Evolutionary conservation across 2,329 filamentous ascomycete species (phyloP), one percentile per base, ranked within the genome.

Genomic region (Aspergillus neoniger): DNA sequence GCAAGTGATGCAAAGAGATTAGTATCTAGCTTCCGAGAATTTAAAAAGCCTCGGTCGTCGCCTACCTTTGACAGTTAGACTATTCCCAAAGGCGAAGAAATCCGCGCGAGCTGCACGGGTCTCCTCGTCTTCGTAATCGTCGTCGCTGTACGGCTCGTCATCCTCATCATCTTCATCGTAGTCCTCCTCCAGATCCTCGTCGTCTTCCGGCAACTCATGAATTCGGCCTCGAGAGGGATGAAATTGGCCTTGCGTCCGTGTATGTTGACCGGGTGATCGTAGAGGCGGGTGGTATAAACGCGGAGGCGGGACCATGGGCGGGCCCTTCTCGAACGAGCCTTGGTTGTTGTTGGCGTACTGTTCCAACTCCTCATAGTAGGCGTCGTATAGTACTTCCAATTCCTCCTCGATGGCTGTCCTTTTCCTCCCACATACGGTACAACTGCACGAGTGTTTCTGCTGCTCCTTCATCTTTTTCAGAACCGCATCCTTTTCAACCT

Each of bases 381-480:
- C 94, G 80, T 99, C 95, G 77, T 99, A 99, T 12, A 99, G 85
- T 17, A 96, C 93, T 74, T 99, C 95, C 12, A 99, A 83, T 77
- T 99, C 95, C 79, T 99, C 95, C 78, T 99, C 95, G 68, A 99
- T 99, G 41, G 95, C 95, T 12, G 91, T 96, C 57, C 95, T 88
- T 81, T 99, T 99, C 67, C 95, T 87, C 56, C 95, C 95, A 76
- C 95, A 99, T 43, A 99, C 94, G 4, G 92, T 96, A 78, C 95
- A 99, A 76, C 93, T 97, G 82, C 95, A 99, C 2, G 94, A 98
- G 76, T 98, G 93, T 78, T 98, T 98, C 77, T 99, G 95, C 77
- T 99, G 95, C 77, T 99, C 95, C 83, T 99, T 99, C 95, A 99
- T 99, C 82, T 99, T 99, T 73, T 91, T 92, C 59, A 99, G 81